These are phyloP conservation scores for Diaporthe velutina DNA, from an alignment of 2,329 filamentous ascomycete species.

Conservation along the genomic window DNA sequence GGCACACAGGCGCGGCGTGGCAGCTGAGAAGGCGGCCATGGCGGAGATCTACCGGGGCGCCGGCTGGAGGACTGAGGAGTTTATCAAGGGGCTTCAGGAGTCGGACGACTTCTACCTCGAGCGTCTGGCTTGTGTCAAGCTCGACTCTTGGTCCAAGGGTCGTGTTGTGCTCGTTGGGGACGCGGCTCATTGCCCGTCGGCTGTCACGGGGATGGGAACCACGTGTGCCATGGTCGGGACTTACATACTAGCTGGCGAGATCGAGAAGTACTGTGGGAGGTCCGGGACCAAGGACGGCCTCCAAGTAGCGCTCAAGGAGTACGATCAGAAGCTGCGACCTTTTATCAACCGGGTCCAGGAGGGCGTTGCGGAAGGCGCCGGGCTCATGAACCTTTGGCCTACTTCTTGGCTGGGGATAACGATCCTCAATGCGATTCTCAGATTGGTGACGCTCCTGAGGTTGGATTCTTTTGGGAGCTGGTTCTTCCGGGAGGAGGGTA, in stretches of 20 bases:
- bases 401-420: neutral
- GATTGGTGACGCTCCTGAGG: neutral
- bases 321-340: constrained; percentile 30
- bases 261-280: constrained; percentile 46
- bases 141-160: constrained; percentile 57
- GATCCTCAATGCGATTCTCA: neutral
- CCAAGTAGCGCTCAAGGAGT: constrained; percentile 16
- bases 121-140: constrained; percentile 58
- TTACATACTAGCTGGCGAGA: constrained; percentile 69
- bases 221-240: constrained; percentile 61
- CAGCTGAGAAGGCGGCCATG: constrained; percentile 47
- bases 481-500: neutral
- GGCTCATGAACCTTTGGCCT: neutral
- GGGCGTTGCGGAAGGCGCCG: constrained; percentile 1
- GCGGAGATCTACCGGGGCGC: constrained; percentile 48
- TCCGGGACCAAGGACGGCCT: constrained; percentile 23
- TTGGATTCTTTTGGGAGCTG: neutral
- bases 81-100: constrained; percentile 49
- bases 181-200: constrained; percentile 63
- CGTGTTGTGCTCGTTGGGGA: constrained; percentile 67
- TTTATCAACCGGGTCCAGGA: constrained; percentile 27
- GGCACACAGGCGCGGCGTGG: constrained; percentile 15
- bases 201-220: constrained; percentile 65
- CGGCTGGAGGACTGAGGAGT: constrained; percentile 52
- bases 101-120: constrained; percentile 61